A percentile compares a stretch with the other conserved stretches of the same genome.
These are phyloP conservation scores for Cladosporium cucumerinum DNA, from an alignment of 2,329 filamentous ascomycete species.

Conservation along the genomic window DNA sequence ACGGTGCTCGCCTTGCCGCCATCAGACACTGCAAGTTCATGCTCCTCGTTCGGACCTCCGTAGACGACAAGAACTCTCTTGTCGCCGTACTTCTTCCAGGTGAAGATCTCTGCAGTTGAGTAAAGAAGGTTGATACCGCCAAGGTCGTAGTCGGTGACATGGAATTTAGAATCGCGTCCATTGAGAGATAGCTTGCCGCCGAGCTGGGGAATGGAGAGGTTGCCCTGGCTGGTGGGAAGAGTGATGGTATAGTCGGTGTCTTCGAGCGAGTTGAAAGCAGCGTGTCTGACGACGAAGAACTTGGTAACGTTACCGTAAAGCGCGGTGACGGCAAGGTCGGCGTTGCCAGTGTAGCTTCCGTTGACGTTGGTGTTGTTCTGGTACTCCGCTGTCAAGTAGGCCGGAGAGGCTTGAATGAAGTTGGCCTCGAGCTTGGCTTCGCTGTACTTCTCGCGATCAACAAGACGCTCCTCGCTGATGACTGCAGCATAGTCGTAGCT, in stretches of 20 bases:
- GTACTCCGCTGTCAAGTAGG: slow-evolving; percentile 61
- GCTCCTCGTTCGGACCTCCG: slow-evolving; percentile 58
- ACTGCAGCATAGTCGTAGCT: slow-evolving; percentile 60
- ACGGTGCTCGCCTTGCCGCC: slow-evolving; percentile 36
- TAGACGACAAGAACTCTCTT: slow-evolving; percentile 63
- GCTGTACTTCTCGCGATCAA: slow-evolving; percentile 72
- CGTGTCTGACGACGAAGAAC: slow-evolving; percentile 65
- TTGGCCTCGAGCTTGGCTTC: slow-evolving; percentile 74
- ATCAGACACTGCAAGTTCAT: slow-evolving; percentile 56
- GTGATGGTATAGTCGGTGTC: slow-evolving; percentile 62
- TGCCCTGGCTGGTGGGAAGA: slow-evolving; percentile 57
- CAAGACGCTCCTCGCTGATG: slow-evolving; percentile 66
- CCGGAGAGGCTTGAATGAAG: slow-evolving; percentile 69
- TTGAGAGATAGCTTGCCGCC: slow-evolving; percentile 56
- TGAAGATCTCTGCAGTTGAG: slow-evolving; percentile 67
- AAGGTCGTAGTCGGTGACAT: slow-evolving; percentile 64
- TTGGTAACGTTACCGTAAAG: slow-evolving; percentile 53
- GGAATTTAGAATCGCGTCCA: slow-evolving; percentile 64
- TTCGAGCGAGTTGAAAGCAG: slow-evolving; percentile 58
- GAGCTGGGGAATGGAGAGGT: slow-evolving; percentile 57
- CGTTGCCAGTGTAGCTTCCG: slow-evolving; percentile 52
- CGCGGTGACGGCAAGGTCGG: slow-evolving; percentile 58
- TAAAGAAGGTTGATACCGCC: slow-evolving; percentile 61
- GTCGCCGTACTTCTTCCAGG: slow-evolving; percentile 61
- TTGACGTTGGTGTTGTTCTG: slow-evolving; percentile 45